Conservation (phyloP, 179 eudicot species). For the Pouteria campechiana region DNA sequence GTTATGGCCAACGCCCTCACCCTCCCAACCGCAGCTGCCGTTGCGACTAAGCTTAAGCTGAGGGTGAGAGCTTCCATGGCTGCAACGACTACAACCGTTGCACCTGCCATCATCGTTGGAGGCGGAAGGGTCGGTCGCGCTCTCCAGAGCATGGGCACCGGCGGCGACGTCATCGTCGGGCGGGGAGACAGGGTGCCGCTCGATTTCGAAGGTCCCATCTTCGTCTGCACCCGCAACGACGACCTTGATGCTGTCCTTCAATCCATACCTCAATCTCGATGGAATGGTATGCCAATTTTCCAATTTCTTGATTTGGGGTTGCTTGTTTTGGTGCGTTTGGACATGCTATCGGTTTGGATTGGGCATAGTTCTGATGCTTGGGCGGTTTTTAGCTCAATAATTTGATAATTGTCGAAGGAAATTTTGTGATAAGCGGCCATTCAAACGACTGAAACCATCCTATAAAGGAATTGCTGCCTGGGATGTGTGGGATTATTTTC, state of each 20-base stretch:
- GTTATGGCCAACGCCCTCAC: too few relatives aligned
- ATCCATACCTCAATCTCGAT: slow-evolving; percentile 64
- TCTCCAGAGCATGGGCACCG: slow-evolving; percentile 69
- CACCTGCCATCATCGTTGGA: slow-evolving; percentile 77
- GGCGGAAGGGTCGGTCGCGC: slow-evolving; percentile 92
- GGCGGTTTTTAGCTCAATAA: too few relatives aligned
- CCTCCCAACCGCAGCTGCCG: too few relatives aligned
- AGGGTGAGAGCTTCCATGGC: slow-evolving; percentile 19
- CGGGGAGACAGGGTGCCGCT: slow-evolving; percentile 74
- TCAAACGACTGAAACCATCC: too few relatives aligned
- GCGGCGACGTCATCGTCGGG: slow-evolving; percentile 59
- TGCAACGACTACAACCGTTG: slow-evolving; percentile 21
- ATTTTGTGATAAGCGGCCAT: too few relatives aligned
- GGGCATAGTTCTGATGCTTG: too few relatives aligned
- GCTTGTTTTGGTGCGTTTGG: neutral
- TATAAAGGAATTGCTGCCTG: too few relatives aligned
- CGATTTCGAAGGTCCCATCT: slow-evolving; percentile 72
- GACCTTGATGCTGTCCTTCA: slow-evolving; percentile 84
- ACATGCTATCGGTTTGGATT: neutral
- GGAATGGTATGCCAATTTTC: slow-evolving; percentile 44
- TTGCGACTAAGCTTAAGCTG: too few relatives aligned
- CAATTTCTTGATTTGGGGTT: neutral
- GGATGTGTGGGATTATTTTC: too few relatives aligned
- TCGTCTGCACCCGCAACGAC: slow-evolving; percentile 91
- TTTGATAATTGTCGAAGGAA: too few relatives aligned